Evolutionary conservation across 495 filamentous ascomycete species (phyloP).

Genomic region (Hypoxylon subgilvum): DNA sequence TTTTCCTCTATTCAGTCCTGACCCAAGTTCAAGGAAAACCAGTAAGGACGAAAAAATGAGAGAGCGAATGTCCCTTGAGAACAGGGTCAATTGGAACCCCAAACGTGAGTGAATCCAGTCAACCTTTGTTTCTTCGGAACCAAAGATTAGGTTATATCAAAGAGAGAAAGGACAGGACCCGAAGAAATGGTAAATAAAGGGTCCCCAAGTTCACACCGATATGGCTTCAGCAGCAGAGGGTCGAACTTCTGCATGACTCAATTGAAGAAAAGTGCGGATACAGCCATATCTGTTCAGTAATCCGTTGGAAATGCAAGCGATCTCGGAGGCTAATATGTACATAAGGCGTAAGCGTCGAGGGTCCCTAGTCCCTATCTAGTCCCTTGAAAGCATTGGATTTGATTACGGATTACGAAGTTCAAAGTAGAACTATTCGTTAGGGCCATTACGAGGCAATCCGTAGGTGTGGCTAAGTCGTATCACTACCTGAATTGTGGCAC

Average conservation of each 20-base stretch:
- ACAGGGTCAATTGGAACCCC: background rate
- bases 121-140: too few relatives aligned
- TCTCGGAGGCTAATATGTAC: too few relatives aligned
- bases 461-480: too few relatives aligned
- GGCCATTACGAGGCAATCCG: too few relatives aligned
- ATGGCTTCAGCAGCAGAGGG: background rate
- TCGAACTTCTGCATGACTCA: constrained; percentile 18
- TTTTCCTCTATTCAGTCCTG: too few relatives aligned
- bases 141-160: background rate
- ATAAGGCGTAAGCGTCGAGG: background rate
- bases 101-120: too few relatives aligned
- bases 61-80: background rate
- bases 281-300: too few relatives aligned
- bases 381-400: background rate
- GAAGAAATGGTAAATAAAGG: constrained; percentile 15
- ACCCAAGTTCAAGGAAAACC: background rate
- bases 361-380: background rate
- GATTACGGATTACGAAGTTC: too few relatives aligned
- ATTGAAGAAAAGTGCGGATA: constrained; percentile 27
- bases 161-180: constrained; percentile 22
- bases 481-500: too few relatives aligned
- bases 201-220: constrained; percentile 11
- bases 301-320: constrained; percentile 8
- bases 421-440: too few relatives aligned
- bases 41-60: background rate